Evolutionary conservation across 768 basidiomycete species (phyloP), one percentile per base, ranked within the genome.

Genomic region (Boletus barrowsii): DNA sequence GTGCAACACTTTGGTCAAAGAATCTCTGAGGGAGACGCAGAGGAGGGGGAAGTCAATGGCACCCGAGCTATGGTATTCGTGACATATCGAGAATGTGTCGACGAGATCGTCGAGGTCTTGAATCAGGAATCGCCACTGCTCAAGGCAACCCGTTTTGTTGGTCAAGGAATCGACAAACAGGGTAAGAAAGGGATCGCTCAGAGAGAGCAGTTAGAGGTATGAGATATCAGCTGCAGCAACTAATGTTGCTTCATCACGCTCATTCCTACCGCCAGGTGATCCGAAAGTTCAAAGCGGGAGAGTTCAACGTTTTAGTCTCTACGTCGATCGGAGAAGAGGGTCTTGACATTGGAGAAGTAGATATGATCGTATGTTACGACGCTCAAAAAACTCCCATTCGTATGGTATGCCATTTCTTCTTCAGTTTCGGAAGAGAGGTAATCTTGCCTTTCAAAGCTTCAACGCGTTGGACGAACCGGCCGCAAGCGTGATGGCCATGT

Each of bases 261-360:
- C 42, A 48, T 48, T 58, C 17, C 33, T 36, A 15, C 11, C 11
- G 54, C 3, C 59, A 98, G 94, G 80, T 91, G 32, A 91, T 99
- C 64, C 75, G 84, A 54, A 82, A 83, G 58, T 98, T 99, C 76
- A 94, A 94, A 68, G 74, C 73, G 5, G 93, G 93, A 11, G 85
- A 85, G 54, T 93, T 83, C 69, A 99, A 99, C 62, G 86, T 97
- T 36, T 75, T 99, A 11, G 96, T 99, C 9, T 89, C 95, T 1
- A 98, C 97, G 5, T 96, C 90, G 4, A 93, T 99, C 51, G 97
- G 97, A 20, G 97, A 99, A 72, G 97, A 99, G 71, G 97, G 97
- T 53, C 78, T 99, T 17, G 97, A 99, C 69, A 99, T 99, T 51
- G 97, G 97, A 32, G 95, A 97, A 68, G 87, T 99, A 15, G 97